Conservation (phyloP, 2,329 filamentous ascomycete genomes). For the Xylaria multiplex region DNA sequence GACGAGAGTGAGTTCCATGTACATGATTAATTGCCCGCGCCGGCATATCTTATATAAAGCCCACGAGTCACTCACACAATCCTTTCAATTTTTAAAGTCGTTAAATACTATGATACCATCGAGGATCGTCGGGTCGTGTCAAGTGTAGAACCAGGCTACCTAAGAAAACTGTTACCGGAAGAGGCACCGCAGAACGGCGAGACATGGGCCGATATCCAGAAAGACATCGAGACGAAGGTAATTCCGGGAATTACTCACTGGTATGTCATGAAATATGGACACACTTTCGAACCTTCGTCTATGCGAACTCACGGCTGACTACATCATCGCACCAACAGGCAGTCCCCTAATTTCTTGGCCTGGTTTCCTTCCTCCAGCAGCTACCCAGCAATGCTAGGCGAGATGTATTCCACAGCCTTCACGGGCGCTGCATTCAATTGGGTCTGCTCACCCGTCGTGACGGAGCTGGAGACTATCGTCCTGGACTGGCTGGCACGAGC, state of each 20-base stretch:
- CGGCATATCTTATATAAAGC: not conserved
- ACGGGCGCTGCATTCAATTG: slow-evolving; percentile 95
- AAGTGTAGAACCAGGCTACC: slow-evolving; percentile 83
- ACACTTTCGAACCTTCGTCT: not conserved
- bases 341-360: slow-evolving; percentile 93
- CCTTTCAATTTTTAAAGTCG: slow-evolving; percentile 64
- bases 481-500: slow-evolving; percentile 90
- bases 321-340: slow-evolving; percentile 56
- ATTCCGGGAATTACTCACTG: slow-evolving; percentile 94
- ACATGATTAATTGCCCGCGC: not conserved
- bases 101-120: slow-evolving; percentile 83
- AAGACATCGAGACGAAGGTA: slow-evolving; percentile 86
- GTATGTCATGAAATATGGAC: slow-evolving; percentile 47
- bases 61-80: slow-evolving; percentile 24
- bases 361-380: slow-evolving; percentile 88
- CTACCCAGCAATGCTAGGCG: slow-evolving; percentile 87
- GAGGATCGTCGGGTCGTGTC: slow-evolving; percentile 77
- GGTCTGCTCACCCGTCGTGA: slow-evolving; percentile 92
- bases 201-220: slow-evolving; percentile 81
- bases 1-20: slow-evolving; percentile 75
- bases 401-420: slow-evolving; percentile 91
- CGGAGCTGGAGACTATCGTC: slow-evolving; percentile 91
- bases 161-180: slow-evolving; percentile 79
- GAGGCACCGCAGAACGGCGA: slow-evolving; percentile 73
- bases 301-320: not conserved